Conservation (phyloP, 2,329 filamentous ascomycete species). For the Fusarium papillatum region DNA sequence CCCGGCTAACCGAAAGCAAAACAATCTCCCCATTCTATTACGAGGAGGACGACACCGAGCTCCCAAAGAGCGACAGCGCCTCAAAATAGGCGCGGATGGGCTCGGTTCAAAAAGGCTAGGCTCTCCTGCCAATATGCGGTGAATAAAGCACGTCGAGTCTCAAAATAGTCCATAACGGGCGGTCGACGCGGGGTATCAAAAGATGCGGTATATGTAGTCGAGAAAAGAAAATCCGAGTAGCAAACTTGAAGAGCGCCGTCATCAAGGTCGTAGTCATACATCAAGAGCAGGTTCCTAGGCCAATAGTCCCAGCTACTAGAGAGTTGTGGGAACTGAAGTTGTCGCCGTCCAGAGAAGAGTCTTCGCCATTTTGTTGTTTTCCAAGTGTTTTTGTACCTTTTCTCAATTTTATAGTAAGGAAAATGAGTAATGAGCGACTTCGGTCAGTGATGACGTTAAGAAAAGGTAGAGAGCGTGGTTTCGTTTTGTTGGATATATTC, state of each 20-base stretch:
- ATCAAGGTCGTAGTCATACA: slow-evolving; percentile 44
- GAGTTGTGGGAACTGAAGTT: slow-evolving; percentile 6
- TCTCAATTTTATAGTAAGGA: slow-evolving; percentile 41
- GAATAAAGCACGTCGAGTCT: slow-evolving; percentile 38
- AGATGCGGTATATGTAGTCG: slow-evolving; percentile 47
- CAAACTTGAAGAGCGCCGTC: slow-evolving; percentile 39
- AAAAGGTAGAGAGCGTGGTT: slow-evolving; percentile 41
- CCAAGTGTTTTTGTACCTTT: slow-evolving; percentile 33
- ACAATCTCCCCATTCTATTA: slow-evolving; percentile 24
- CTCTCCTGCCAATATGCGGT: slow-evolving; percentile 38
- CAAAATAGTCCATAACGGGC: slow-evolving; percentile 38
- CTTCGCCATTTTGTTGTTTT: slow-evolving; percentile 35
- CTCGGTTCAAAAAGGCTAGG: slow-evolving; percentile 23
- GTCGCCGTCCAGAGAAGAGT: slow-evolving; percentile 36
- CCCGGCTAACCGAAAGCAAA: slow-evolving; percentile 38
- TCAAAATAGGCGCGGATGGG: slow-evolving; percentile 27
- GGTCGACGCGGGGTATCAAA: slow-evolving; percentile 48
- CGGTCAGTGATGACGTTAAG: slow-evolving; percentile 42
- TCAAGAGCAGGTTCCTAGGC: slow-evolving; percentile 30
- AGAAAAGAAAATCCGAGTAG: slow-evolving; percentile 44
- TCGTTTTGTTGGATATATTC: slow-evolving; percentile 12
- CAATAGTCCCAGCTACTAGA: slow-evolving; percentile 4
- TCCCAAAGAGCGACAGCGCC: slow-evolving; percentile 37
- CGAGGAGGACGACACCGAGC: slow-evolving; percentile 28
- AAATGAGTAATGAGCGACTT: slow-evolving; percentile 51